Base-by-base conservation (phyloP, 2,329 filamentous ascomycete species). In the Xylaria sp. region DNA sequence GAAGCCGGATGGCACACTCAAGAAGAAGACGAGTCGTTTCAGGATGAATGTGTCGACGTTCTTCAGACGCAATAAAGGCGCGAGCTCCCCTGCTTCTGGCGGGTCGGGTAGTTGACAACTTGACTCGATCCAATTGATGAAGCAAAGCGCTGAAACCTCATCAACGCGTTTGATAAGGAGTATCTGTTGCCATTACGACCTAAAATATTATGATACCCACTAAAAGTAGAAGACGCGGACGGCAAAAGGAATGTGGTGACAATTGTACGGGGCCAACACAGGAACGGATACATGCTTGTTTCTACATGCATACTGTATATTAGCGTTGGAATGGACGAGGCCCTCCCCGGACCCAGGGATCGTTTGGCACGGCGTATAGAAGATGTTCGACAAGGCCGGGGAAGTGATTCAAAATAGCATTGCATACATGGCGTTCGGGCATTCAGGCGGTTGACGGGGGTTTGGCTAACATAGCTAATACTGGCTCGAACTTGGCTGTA, bases 11-110 rank as follows among this genome's bases (percentile, higher is more conserved):
- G 83, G 80, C 63, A 75, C 78, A 11, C 75, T 89, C 17, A 85
- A 82, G 72, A 89, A 89, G 75, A 87, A 85, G 73, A 79, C 85
- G 4, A 88, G 86, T 69, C 79, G 86, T 40, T 89, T 89, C 68
- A 79, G 84, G 64, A 86, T 89, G 80, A 88, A 87, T 65, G 82
- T 84, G 43, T 79, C 87, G 60, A 80, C 81, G 4, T 82, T 85
- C 65, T 85, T 86, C 69, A 78, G 83, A 67, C 79, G 82, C 55
- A 81, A 85, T 67, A 85, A 84, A 73, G 76, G 73, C 40, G 71
- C 77, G 10, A 75, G 75, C 61, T 75, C 73, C n/a, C 72, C 73
- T 15, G 68, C 68, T 43, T 67, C 71, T 35, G 63, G 67, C 49
- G 70, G 70, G 51, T 67, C 70, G 37, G 67, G 58, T 58, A 56